Conservation (phyloP, 306 rosid genomes). For the Quercus parvula region DNA sequence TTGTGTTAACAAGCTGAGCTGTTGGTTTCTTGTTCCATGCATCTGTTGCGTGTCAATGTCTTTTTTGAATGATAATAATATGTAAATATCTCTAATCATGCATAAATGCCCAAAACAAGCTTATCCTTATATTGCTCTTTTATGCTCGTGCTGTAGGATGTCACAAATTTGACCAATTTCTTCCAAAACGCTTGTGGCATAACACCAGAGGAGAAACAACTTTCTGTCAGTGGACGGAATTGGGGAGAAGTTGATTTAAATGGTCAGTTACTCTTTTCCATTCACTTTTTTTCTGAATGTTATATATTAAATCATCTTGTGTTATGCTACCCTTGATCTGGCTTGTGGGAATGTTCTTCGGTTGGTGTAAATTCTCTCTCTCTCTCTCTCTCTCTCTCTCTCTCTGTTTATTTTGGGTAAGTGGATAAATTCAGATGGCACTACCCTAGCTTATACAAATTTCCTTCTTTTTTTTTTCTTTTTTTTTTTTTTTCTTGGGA, state of each 20-base stretch:
- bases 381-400: background rate
- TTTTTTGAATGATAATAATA: background rate
- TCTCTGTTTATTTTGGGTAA: background rate
- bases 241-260: conserved; percentile 98
- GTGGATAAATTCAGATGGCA: background rate
- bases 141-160: conserved; percentile 52
- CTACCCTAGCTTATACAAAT: background rate
- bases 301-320: background rate
- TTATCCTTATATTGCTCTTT: conserved; percentile 2
- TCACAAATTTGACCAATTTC: conserved; percentile 65
- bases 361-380: background rate
- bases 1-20: background rate
- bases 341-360: background rate
- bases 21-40: background rate
- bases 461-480: background rate
- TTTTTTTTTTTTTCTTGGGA: rapidly evolving
- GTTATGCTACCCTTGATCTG: background rate
- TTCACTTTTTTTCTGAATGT: conserved; percentile 4
- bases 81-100: background rate
- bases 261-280: conserved; percentile 47
- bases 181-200: conserved; percentile 76
- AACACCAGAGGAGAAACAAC: conserved; percentile 79
- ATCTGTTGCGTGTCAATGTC: background rate
- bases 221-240: conserved; percentile 94
- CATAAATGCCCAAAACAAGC: background rate